Evolutionary conservation across 2,329 filamentous ascomycete species (phyloP), one percentile per base, ranked within the genome.

Genomic region (Pseudogymnoascus destructans): DNA sequence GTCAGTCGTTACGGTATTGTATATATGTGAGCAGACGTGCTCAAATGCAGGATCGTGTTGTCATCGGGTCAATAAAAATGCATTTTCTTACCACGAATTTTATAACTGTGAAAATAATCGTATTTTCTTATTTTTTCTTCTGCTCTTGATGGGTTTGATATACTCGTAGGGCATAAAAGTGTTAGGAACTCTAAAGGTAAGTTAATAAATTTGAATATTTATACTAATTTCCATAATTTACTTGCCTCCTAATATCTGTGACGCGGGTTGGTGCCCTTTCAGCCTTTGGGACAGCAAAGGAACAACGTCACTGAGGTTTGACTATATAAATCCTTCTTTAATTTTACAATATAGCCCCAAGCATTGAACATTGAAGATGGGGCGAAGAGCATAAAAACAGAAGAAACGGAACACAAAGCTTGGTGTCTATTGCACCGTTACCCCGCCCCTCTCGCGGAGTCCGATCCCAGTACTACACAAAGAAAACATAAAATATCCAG

Each of bases 401-500:
- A 13, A 40, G 36, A 21, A 21, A 21, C 36, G 17, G 17, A 19
- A 21, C 15, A 21, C 36, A 40, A 40, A 40, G 36, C 17, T 2
- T 40, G 9, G 2, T 21, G 5, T 6, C 13, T 21, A 13, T 40
- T 7, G 17, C 36, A 40, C 17, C 36, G 21, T 40, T 40, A 13
- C 36, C 9, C 36, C 36, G 17, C 36, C 17, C 10, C 36, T 19
- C 5, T 21, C 5, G 17, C 15, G 8, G 17, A 40, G 17, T 40
- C 5, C 2, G 5, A 21, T 13, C 36, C 36, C 36, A 40, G 9
- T 10, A 11, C 10, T 21, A 10, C 17, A 3, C 11, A 42, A 23
- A 42, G 7, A 25, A 25, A 25, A 11, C 25, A 33, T 13, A 52
- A 55, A 23, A 57, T 84, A 79, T 84, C 70, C 73, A 75, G 73